Percentiles rank a stretch among this genome's conserved stretches.
Conservation (phyloP, 768 basidiomycete species). For the Pulveroboletus frians region DNA sequence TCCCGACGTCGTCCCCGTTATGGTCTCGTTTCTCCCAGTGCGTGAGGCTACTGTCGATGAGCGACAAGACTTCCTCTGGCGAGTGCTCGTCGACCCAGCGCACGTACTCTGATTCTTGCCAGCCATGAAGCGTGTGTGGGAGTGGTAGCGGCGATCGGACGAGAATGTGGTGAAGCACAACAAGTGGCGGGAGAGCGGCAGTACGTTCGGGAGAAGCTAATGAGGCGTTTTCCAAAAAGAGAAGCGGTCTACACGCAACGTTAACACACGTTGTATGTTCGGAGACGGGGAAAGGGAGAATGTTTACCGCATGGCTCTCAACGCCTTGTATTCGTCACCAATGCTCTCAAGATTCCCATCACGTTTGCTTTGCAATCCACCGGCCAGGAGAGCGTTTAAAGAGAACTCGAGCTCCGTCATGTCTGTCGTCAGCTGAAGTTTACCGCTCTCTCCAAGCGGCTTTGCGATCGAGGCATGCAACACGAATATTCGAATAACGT, state of each 20-base stretch:
- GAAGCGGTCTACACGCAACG: constrained; percentile 54
- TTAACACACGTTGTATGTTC: neutral
- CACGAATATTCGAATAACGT: constrained; percentile 81
- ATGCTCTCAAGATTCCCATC: constrained; percentile 66
- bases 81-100: constrained; percentile 93
- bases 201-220: constrained; percentile 66
- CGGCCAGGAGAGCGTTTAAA: constrained; percentile 70
- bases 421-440: constrained; percentile 90
- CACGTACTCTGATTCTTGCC: constrained; percentile 96
- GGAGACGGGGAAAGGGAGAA: neutral
- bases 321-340: constrained; percentile 80
- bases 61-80: constrained; percentile 69
- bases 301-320: constrained; percentile 81
- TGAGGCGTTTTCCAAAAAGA: constrained; percentile 79
- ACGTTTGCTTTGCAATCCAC: constrained; percentile 52
- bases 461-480: constrained; percentile 90
- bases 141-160: constrained; percentile 83
- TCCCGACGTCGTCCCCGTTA: constrained; percentile 43
- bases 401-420: constrained; percentile 97
- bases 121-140: constrained; percentile 85
- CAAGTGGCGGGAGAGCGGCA: constrained; percentile 72
- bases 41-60: constrained; percentile 73
- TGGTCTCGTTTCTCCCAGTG: constrained; percentile 75
- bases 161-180: constrained; percentile 88
- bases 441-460: constrained; percentile 88